Base-by-base conservation (phyloP, 352 stramenopile species). In the Thraustochytrium sp. region DNA sequence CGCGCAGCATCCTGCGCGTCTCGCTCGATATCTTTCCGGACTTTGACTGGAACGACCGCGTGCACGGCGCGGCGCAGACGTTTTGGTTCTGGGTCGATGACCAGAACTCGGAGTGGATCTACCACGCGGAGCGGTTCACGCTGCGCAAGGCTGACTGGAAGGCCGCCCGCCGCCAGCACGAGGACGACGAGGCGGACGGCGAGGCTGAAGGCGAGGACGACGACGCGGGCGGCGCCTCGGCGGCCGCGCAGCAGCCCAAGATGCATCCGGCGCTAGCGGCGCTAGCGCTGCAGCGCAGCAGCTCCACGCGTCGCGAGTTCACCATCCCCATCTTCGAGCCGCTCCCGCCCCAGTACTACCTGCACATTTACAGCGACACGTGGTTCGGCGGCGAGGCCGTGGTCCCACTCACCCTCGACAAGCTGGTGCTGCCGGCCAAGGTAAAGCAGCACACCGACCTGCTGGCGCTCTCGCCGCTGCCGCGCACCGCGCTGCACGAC, bases 41-140 rank as follows among this genome's bases (percentile, higher is more conserved):
- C 38, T 98, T 97, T 86, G 88, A 92, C 29, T 97, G 93, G 93
- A 87, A 88, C 42, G 87, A 89, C 63, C 87, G 89, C 63, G 91
- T 90, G 85, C 92, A 97, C 85, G 93, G 94, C 21, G 65, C 48
- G 26, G 88, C 89, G 1, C 89, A 97, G 82, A 87, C 88, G 21
- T 99, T 97, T 46, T 99, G 95, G 94, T 86, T 99, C 16, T 99
- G 96, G 97, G 92, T 99, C 16, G 97, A 99, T 90, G 96, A 99
- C 85, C 89, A 89, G 87, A 74, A 91, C 23, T 94, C 90, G 0
- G 93, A 96, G 0, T 91, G 90, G 54, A 96, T 98, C 74, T 97
- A 98, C 82, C 94, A 98, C 87, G 94, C 90, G 21, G 95, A 98
- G 86, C 92, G 94, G 75, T 91, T 94, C 49, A 87, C 94, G 5